phyloP scores from a whole-genome alignment of 768 basidiomycete species.

The Cyclocybe aegerita region DNA sequence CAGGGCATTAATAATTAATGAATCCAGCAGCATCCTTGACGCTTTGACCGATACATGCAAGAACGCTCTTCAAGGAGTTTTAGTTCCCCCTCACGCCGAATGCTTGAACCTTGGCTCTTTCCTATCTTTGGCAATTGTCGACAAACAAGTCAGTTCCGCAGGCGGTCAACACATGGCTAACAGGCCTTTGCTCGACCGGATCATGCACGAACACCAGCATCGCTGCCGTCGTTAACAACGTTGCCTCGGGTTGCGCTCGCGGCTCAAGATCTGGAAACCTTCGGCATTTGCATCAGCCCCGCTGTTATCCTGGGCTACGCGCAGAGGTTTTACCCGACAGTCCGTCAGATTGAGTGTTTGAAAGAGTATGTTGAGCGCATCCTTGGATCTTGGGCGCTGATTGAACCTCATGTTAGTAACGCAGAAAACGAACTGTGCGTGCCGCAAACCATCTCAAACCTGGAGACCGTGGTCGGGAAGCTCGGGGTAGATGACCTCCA shows the following conservation, averaged over 20 bases:
- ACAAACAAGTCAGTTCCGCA: constrained; percentile 38
- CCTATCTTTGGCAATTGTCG: constrained; percentile 19
- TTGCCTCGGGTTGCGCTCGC: constrained; percentile 49
- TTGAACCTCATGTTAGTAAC: constrained; percentile 20
- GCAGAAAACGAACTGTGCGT: constrained; percentile 43
- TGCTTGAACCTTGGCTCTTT: constrained; percentile 40
- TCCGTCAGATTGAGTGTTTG: constrained; percentile 49
- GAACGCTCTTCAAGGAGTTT: constrained; percentile 6
- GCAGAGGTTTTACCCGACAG: constrained; percentile 44
- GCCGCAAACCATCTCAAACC: constrained; percentile 45
- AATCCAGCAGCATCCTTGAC: constrained; percentile 1
- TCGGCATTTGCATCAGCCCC: constrained; percentile 19
- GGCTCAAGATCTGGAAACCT: constrained; percentile 30
- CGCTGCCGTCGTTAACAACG: constrained; percentile 45
- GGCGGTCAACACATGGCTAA: constrained; percentile 58
- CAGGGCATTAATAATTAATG: background rate
- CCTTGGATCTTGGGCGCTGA: background rate
- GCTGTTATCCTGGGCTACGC: constrained; percentile 22
- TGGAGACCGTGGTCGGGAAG: constrained; percentile 39
- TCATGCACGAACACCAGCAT: constrained; percentile 62
- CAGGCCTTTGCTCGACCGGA: constrained; percentile 45
- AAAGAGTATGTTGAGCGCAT: constrained; percentile 41
- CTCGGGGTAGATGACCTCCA: constrained; percentile 25
- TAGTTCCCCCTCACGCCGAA: constrained; percentile 20
- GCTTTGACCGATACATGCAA: constrained; percentile 9